phyloP scores from a whole-genome alignment of 1,139 yeast genomes.

The Kurtzmaniella quercitrusa region DNA sequence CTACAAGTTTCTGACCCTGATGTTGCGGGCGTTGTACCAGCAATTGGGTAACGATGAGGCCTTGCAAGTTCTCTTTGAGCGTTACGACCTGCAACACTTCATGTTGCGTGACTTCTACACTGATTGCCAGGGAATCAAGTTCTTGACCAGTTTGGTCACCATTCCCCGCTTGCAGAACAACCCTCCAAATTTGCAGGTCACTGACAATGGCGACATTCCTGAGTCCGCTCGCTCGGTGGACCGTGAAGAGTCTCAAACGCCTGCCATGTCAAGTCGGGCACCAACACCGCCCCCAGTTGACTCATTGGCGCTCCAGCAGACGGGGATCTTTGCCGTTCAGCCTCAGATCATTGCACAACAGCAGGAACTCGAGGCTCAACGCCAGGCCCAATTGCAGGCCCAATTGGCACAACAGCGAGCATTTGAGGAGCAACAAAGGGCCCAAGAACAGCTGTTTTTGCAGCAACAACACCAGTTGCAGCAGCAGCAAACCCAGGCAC shows the following conservation, averaged over 20 bases:
- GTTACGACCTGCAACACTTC: slow-evolving; percentile 76
- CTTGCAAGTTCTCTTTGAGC: slow-evolving; percentile 64
- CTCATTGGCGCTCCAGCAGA: slow-evolving; percentile 42
- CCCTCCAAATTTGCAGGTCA: slow-evolving; percentile 64
- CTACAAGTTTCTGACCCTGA: slow-evolving; percentile 81
- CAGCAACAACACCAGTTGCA: slow-evolving; percentile 59
- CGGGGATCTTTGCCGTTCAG: slow-evolving; percentile 34
- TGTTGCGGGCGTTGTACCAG: slow-evolving; percentile 85
- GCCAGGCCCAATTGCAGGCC: slow-evolving; percentile 45
- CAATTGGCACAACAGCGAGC: slow-evolving; percentile 56
- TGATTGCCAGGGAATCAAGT: slow-evolving; percentile 83
- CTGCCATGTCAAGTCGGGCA: slow-evolving; percentile 13
- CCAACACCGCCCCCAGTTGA: slow-evolving; percentile 40
- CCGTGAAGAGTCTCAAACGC: slow-evolving; percentile 19
- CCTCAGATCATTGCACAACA: slow-evolving; percentile 68
- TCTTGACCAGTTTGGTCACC: slow-evolving; percentile 76
- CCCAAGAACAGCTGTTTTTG: slow-evolving; percentile 47
- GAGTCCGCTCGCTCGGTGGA: slow-evolving; percentile 39
- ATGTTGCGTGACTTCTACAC: slow-evolving; percentile 82
- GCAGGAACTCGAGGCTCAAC: slow-evolving; percentile 46
- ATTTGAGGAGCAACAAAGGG: slow-evolving; percentile 68
- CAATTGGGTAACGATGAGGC: slow-evolving; percentile 78
- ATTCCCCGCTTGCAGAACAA: slow-evolving; percentile 72
- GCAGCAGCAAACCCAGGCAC: slow-evolving; percentile 70
- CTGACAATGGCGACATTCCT: slow-evolving; percentile 36